Conservation (phyloP, 2,329 filamentous ascomycete species). For the Phaeosphaeria sp. region DNA sequence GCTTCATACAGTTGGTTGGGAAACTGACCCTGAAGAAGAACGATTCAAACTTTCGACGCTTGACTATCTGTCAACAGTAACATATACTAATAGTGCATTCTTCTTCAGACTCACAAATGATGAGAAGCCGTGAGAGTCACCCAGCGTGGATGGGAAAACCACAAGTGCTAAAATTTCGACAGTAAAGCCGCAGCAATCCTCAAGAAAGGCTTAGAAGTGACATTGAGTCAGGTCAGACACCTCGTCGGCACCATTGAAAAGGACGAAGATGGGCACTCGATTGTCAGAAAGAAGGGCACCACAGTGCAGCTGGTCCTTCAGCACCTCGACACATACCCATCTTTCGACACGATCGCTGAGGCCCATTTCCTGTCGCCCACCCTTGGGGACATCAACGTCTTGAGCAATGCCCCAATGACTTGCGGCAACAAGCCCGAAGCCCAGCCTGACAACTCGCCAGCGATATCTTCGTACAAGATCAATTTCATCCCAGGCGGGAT, state of each 20-base stretch:
- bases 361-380: background rate
- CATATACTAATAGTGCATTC: conserved; percentile 1
- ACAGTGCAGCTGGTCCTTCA: conserved; percentile 3
- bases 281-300: conserved; percentile 2
- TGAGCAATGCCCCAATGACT: conserved; percentile 2
- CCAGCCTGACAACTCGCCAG: conserved; percentile 1
- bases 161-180: background rate
- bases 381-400: conserved; percentile 1
- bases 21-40: conserved; percentile 3
- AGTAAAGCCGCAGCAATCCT: background rate
- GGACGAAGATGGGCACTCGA: conserved; percentile 4
- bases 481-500: conserved; percentile 2
- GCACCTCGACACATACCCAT: conserved; percentile 1
- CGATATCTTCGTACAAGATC: background rate
- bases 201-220: background rate
- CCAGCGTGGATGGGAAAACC: background rate
- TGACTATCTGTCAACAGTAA: conserved; percentile 2
- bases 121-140: background rate
- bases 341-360: background rate
- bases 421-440: conserved; percentile 6
- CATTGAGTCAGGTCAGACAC: conserved; percentile 2
- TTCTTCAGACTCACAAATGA: conserved; percentile 1
- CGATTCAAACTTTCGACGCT: conserved; percentile 3
- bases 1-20: conserved; percentile 1
- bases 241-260: conserved; percentile 1